Conservation (phyloP, 371 early-diverging fungal species). For the Dichotomocladium elegans region DNA sequence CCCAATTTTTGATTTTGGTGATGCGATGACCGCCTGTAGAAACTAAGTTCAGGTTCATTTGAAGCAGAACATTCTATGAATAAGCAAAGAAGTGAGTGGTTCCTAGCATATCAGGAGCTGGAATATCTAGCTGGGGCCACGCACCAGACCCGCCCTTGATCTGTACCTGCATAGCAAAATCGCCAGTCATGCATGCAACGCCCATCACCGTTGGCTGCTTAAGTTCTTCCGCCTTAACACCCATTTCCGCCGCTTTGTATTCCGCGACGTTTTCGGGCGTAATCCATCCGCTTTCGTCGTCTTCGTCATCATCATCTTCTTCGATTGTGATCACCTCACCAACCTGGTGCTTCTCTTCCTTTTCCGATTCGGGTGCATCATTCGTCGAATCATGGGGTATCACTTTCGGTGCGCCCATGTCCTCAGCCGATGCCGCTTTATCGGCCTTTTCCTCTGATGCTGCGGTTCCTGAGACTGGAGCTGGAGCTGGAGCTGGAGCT, state of each 20-base stretch:
- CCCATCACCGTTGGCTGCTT: slow-evolving; percentile 42
- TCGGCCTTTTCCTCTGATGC: slow-evolving; percentile 6
- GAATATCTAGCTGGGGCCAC: too few relatives aligned
- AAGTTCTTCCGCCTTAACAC: slow-evolving; percentile 38
- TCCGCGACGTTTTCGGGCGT: slow-evolving; percentile 85
- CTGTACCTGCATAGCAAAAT: slow-evolving; percentile 93
- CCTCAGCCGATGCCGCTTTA: not conserved
- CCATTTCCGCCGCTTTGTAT: slow-evolving; percentile 56
- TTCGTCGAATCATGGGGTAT: too few relatives aligned
- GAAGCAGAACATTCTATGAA: slow-evolving; percentile 80
- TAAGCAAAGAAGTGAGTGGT: too few relatives aligned
- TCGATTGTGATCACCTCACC: not conserved
- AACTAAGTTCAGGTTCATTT: slow-evolving; percentile 84
- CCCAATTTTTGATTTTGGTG: slow-evolving; percentile 77
- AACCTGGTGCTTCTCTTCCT: not conserved
- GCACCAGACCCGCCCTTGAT: not conserved
- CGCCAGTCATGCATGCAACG: slow-evolving; percentile 90
- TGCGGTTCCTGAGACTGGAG: too few relatives aligned
- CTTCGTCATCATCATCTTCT: not conserved
- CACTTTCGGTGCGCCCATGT: not conserved
- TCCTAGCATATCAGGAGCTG: too few relatives aligned
- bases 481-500: too few relatives aligned
- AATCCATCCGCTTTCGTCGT: slow-evolving; percentile 68
- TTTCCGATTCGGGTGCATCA: too few relatives aligned
- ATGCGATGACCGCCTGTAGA: slow-evolving; percentile 85